Percentiles rank a stretch among this genome's conserved stretches.
Evolutionary conservation across 495 filamentous ascomycete genomes (phyloP).

Genomic region (Parathielavia appendiculata): DNA sequence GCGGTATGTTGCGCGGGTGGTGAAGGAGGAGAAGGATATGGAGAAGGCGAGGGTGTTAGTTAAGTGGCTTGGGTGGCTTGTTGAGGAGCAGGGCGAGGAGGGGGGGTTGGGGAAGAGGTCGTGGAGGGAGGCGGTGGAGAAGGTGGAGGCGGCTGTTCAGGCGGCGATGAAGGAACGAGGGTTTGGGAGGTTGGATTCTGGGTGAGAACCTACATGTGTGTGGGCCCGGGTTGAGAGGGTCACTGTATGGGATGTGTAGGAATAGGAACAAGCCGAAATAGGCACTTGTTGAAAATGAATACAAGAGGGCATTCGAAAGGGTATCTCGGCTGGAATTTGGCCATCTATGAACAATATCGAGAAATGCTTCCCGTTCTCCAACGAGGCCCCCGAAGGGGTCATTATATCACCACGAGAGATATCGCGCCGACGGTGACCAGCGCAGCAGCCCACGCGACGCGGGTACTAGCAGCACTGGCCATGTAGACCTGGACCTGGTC

Average conservation of each 20-base stretch:
- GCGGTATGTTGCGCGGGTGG: constrained; percentile 62
- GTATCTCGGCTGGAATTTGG: constrained; percentile 4
- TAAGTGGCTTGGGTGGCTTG: constrained; percentile 66
- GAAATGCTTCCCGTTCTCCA: neutral
- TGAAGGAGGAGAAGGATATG: constrained; percentile 68
- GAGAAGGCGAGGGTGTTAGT: constrained; percentile 41
- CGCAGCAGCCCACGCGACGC: constrained; percentile 2
- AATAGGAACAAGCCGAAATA: constrained; percentile 1
- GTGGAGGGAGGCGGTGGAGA: constrained; percentile 48
- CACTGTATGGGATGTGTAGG: neutral
- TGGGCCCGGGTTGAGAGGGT: neutral
- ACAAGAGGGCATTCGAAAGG: constrained; percentile 2
- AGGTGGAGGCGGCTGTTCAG: constrained; percentile 55
- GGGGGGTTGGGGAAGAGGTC: constrained; percentile 24
- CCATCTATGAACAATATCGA: constrained; percentile 6
- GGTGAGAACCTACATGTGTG: neutral
- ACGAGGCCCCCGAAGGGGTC: neutral
- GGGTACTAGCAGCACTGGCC: constrained; percentile 6
- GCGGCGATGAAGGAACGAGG: constrained; percentile 58
- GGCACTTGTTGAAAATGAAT: neutral
- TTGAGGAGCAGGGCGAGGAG: constrained; percentile 47
- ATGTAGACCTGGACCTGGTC: constrained; percentile 14
- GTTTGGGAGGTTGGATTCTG: constrained; percentile 57
- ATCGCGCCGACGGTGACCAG: constrained; percentile 1
- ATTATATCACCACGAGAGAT: neutral